Conservation (phyloP, 345 rosid genomes). For the Bruguiera parviflora region DNA sequence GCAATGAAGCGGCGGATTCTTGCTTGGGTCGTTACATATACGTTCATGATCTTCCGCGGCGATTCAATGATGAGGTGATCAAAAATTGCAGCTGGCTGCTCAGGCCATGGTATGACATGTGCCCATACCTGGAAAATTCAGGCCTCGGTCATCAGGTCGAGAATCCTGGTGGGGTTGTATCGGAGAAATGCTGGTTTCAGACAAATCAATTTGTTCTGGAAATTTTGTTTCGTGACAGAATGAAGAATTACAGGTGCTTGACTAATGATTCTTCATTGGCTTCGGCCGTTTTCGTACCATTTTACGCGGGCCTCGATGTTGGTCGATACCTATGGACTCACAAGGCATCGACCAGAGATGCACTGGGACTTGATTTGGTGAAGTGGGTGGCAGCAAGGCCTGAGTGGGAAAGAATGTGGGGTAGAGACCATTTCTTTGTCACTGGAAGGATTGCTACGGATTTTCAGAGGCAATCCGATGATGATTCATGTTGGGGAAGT, state of each 20-base stretch:
- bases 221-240: constrained; percentile 18
- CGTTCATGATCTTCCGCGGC: constrained; percentile 14
- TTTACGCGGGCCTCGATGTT: constrained; percentile 11
- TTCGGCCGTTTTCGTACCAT: constrained; percentile 22
- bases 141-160: constrained; percentile 11
- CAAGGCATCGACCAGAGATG: constrained; percentile 7
- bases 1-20: background rate
- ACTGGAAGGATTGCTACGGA: constrained; percentile 20
- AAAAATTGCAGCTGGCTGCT: constrained; percentile 7
- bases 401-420: constrained; percentile 19
- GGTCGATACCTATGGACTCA: constrained; percentile 17
- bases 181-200: constrained; percentile 14
- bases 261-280: constrained; percentile 19
- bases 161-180: constrained; percentile 2
- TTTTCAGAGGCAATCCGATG: constrained; percentile 3
- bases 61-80: constrained; percentile 14
- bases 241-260: constrained; percentile 18
- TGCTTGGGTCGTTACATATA: constrained; percentile 19
- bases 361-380: constrained; percentile 10
- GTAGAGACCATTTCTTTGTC: constrained; percentile 26
- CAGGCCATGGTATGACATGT: constrained; percentile 16
- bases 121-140: constrained; percentile 11
- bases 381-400: constrained; percentile 9
- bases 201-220: constrained; percentile 20
- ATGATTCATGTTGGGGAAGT: constrained; percentile 17